phyloP scores from a whole-genome alignment of 108 stramenopile species.

The Skeletonema menzelii region DNA sequence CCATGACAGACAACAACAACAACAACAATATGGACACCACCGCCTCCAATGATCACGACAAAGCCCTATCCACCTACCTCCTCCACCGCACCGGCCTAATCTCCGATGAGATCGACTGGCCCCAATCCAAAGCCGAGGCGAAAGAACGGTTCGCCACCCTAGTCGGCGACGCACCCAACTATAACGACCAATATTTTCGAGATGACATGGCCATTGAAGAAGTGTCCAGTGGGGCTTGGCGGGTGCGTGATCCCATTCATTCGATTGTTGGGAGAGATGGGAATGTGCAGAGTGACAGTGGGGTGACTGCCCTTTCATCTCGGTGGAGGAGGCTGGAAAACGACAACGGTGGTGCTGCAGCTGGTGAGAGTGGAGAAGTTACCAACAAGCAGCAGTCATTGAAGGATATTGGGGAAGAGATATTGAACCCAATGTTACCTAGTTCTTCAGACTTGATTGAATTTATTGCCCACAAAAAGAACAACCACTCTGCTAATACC shows the following conservation, averaged over 20 bases:
- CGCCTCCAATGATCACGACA: neutral
- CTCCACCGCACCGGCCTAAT: conserved; percentile 32
- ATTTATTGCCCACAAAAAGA: neutral
- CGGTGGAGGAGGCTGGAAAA: neutral
- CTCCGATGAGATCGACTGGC: conserved; percentile 40
- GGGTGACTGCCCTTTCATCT: neutral
- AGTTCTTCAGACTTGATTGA: neutral
- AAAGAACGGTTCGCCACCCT: neutral
- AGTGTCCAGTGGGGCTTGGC: conserved; percentile 11
- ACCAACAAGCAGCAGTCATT: neutral
- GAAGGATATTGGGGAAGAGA: neutral
- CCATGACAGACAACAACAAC: neutral
- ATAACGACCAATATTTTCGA: neutral
- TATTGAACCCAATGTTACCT: neutral
- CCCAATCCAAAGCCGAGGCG: neutral
- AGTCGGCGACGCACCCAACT: neutral
- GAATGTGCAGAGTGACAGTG: neutral
- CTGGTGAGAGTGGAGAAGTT: neutral
- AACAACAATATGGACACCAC: neutral
- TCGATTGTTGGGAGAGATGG: conserved; percentile 11
- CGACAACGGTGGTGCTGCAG: neutral
- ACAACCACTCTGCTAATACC: neutral
- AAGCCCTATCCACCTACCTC: conserved; percentile 11
- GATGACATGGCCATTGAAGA: conserved; percentile 3
- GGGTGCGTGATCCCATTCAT: conserved; percentile 16